Percentiles rank a stretch among this genome's conserved stretches.
These are phyloP conservation scores for Emericellopsis cladophorae DNA, from an alignment of 2,329 filamentous ascomycete species.

Conservation along the genomic window DNA sequence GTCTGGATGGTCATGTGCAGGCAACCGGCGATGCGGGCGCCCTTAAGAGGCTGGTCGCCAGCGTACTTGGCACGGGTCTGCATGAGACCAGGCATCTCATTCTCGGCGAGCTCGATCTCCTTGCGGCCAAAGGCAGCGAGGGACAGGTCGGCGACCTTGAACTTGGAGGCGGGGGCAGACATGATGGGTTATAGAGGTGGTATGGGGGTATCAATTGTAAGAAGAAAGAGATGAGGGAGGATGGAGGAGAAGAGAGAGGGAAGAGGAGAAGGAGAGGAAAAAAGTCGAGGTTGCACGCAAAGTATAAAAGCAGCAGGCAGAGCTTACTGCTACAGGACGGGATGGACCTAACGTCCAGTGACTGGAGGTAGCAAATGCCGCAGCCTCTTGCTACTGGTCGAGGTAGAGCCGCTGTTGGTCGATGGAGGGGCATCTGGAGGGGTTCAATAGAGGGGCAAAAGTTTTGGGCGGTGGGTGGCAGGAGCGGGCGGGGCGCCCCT, in stretches of 20 bases:
- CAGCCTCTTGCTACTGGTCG: background rate
- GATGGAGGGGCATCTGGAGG: background rate
- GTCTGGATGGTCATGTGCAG: constrained; percentile 99
- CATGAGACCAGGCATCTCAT: constrained; percentile 97
- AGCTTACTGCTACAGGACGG: no score
- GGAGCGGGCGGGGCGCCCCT: no score
- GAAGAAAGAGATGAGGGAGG: constrained; percentile 10
- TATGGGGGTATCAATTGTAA: constrained; percentile 2
- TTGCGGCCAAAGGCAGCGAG: constrained; percentile 97
- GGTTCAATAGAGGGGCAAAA: constrained; percentile 2
- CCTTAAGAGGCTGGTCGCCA: constrained; percentile 81
- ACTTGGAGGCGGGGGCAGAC: constrained; percentile 77
- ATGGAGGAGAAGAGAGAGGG: constrained; percentile 14
- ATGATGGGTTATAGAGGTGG: constrained; percentile 24
- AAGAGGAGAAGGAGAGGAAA: background rate
- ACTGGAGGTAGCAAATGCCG: constrained; percentile 2
- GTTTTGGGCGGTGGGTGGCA: background rate
- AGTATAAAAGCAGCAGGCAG: no score
- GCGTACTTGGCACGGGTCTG: constrained; percentile 87
- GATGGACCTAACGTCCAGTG: no score
- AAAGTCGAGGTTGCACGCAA: background rate
- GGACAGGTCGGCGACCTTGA: constrained; percentile 97
- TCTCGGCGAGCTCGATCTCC: constrained; percentile 96
- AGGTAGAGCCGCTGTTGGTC: no score
- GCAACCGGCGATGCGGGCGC: constrained; percentile 93